Evolutionary conservation across 129 eudicot species (phyloP), one percentile per base, ranked within the genome.

Genomic region (Scalesia atractyloides): DNA sequence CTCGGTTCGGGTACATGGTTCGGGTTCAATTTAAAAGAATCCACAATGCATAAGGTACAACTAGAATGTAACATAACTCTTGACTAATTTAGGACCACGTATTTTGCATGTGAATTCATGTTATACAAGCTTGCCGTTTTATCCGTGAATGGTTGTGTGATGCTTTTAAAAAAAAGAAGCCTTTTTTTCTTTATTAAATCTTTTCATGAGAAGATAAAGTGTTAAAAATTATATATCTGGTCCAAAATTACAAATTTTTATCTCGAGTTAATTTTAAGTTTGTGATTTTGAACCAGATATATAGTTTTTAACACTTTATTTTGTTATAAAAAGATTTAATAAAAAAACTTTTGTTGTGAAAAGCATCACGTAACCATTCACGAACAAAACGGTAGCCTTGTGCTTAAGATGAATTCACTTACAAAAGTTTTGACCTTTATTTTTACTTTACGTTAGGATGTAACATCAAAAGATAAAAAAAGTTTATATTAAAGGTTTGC

Each of bases 361-460:
- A 77, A 51, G 67, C 43, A 78, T 80, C 84, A 74, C 80, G 84
- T 73, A 80, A 74, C 72, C 80, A 74, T 80, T 74, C 68, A 74
- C 52, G 80, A 68, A 13, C 14, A 69, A 61, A 69, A 11, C 46
- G 62, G 24, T 53, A 30, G 53, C 5, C 33, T 43, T 34, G 73
- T 43, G n/a, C n/a, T 69, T 10, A 62, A 49, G 16, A 62, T 14
- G 50, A 37, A 64, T 70, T 78, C 73, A 70, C 72, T 70, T 78
- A 66, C 30, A 24, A n/a, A 51, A 70, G 30, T 24, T 56, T 59
- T 61, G 11, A 59, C 17, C 64, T 14, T 57, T 57, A 18, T 34
- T 8, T 46, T 57, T 58, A 61, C 66, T 39, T 41, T 41, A 41
- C 68, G 36, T 37, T 63, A 63, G 5, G 17, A 17, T 63, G 3